Conservation (phyloP, 352 stramenopile species). For the Peronosclerospora sorghi region DNA sequence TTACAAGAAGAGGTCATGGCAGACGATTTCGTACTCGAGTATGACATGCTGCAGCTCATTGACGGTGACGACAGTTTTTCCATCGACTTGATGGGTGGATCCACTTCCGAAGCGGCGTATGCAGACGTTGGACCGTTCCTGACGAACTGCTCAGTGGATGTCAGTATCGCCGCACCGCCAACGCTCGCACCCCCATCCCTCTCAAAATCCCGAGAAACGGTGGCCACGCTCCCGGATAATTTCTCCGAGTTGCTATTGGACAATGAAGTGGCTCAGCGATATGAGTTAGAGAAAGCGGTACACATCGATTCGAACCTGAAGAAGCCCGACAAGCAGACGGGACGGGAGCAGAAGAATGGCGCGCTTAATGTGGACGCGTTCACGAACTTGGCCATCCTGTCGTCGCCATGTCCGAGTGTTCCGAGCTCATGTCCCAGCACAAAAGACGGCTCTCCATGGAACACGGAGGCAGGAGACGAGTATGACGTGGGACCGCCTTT, state of each 20-base stretch:
- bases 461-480: slow-evolving; percentile 27
- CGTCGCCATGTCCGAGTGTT: slow-evolving; percentile 36
- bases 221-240: slow-evolving; percentile 20
- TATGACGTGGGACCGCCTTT: slow-evolving; percentile 19
- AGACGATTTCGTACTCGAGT: slow-evolving; percentile 32
- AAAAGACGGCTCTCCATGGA: slow-evolving; percentile 1
- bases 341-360: slow-evolving; percentile 15
- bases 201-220: slow-evolving; percentile 6
- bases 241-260: slow-evolving; percentile 40
- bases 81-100: slow-evolving; percentile 9
- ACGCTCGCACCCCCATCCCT: not conserved
- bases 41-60: slow-evolving; percentile 34
- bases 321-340: slow-evolving; percentile 13
- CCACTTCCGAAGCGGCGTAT: slow-evolving; percentile 3
- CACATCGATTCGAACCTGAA: slow-evolving; percentile 22
- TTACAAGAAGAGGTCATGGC: too few species aligned
- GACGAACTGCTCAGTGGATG: slow-evolving; percentile 20
- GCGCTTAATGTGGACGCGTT: slow-evolving; percentile 32
- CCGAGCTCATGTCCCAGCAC: slow-evolving; percentile 22
- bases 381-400: slow-evolving; percentile 36
- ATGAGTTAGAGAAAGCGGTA: slow-evolving; percentile 45
- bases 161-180: slow-evolving; percentile 16
- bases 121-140: slow-evolving; percentile 23
- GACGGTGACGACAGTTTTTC: slow-evolving; percentile 15
- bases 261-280: slow-evolving; percentile 40